phyloP scores from a whole-genome alignment of 2,329 filamentous ascomycete species.

The Blastomyces emzantsi region DNA sequence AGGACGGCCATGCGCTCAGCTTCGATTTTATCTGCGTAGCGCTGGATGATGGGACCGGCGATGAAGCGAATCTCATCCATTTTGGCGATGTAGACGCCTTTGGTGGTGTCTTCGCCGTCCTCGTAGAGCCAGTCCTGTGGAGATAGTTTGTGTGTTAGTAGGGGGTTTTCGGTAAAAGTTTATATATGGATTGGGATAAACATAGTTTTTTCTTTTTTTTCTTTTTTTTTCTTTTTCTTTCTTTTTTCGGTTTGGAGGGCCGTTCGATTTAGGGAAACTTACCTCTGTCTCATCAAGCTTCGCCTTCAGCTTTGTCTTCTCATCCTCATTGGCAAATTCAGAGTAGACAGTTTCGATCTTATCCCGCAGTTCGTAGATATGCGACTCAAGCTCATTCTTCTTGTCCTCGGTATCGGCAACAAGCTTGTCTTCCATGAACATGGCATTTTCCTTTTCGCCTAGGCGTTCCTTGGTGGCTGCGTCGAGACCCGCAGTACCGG shows the following conservation, averaged over 20 bases:
- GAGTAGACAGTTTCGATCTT: slow-evolving; percentile 90
- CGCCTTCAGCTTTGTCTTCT: slow-evolving; percentile 76
- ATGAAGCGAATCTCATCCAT: slow-evolving; percentile 89
- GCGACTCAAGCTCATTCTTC: slow-evolving; percentile 99
- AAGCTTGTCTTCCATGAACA: slow-evolving; percentile 98
- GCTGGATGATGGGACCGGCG: slow-evolving; percentile 83
- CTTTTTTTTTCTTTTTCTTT: too few relatives aligned
- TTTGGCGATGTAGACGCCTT: slow-evolving; percentile 90
- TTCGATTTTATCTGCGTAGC: slow-evolving; percentile 91
- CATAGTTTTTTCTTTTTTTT: too few relatives aligned
- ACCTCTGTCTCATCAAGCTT: slow-evolving; percentile 85
- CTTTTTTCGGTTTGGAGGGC: too few relatives aligned
- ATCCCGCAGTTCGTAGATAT: slow-evolving; percentile 92
- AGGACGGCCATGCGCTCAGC: slow-evolving; percentile 67
- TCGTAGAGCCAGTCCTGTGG: slow-evolving; percentile 94
- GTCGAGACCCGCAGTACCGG: slow-evolving; percentile 75
- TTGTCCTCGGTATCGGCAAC: slow-evolving; percentile 97
- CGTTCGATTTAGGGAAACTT: slow-evolving; percentile 36
- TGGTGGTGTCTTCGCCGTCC: slow-evolving; percentile 87
- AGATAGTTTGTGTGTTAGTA: not conserved
- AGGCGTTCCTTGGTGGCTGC: slow-evolving; percentile 55
- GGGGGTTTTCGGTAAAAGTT: not conserved
- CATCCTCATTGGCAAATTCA: slow-evolving; percentile 80
- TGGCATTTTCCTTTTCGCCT: slow-evolving; percentile 73
- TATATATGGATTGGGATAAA: too few relatives aligned